Evolutionary conservation across 179 eudicot species (phyloP).

Genomic region (Sideroxylon spinosum): DNA sequence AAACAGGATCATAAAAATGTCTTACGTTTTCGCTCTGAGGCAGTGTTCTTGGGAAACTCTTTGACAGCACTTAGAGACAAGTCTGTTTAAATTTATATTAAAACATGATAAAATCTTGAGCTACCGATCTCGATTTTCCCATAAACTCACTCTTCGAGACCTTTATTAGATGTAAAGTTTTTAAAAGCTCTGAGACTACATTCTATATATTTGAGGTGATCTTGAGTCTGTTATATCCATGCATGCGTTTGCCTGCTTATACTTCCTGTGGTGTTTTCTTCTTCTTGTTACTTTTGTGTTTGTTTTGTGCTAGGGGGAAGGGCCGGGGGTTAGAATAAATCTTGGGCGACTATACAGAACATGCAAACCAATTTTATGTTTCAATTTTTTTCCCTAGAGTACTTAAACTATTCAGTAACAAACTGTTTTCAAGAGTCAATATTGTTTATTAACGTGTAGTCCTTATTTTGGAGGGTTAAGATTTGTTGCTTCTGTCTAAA

Average conservation of each 20-base stretch:
- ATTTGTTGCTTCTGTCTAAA: constrained; percentile 6
- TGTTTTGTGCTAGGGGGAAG: neutral
- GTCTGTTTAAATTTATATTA: neutral
- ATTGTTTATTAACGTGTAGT: neutral
- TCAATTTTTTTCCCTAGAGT: neutral
- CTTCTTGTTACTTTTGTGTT: neutral
- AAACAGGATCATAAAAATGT: neutral
- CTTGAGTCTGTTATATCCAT: neutral
- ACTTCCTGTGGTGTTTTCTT: neutral
- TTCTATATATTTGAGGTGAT: constrained; percentile 1
- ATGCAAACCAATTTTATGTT: neutral
- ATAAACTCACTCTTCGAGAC: neutral
- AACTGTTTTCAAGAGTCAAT: constrained; percentile 4
- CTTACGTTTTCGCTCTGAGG: neutral
- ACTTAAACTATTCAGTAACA: neutral
- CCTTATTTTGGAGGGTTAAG: neutral
- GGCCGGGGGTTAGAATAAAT: neutral
- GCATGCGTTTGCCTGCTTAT: constrained; percentile 1
- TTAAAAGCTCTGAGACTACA: constrained; percentile 2
- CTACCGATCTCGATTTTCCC: neutral
- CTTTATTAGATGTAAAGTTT: constrained; percentile 2
- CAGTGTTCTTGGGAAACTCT: neutral
- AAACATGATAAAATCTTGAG: neutral
- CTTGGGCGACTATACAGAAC: neutral
- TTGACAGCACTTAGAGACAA: neutral